A percentile compares a stretch with the other conserved stretches of the same genome.
phyloP scores from a whole-genome alignment of 805 yeast genomes.

The Wickerhamomyces silvicola region DNA sequence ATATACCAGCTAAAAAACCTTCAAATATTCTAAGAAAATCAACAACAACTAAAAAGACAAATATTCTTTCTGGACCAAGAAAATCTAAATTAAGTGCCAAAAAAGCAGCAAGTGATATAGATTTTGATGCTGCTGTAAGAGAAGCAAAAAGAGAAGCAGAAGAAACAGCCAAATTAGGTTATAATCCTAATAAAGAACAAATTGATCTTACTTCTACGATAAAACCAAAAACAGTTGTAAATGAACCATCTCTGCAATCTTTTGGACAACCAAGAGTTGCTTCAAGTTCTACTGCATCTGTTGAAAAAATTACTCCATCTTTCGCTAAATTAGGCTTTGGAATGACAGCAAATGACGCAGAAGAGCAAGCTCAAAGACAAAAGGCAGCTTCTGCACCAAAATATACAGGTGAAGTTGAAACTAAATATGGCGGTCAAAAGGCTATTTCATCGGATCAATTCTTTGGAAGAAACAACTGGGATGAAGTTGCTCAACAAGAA shows the following conservation, averaged over 20 bases:
- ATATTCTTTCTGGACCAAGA: constrained; percentile 48
- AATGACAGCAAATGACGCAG: constrained; percentile 64
- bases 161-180: constrained; percentile 41
- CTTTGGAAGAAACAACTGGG: constrained; percentile 84
- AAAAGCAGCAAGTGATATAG: constrained; percentile 49
- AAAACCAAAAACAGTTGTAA: constrained; percentile 16
- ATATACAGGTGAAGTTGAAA: constrained; percentile 69
- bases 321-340: constrained; percentile 88
- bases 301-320: constrained; percentile 52
- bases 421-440: constrained; percentile 81
- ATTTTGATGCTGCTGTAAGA: constrained; percentile 62
- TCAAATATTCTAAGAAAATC: constrained; percentile 25
- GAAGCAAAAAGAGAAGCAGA: constrained; percentile 81
- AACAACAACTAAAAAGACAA: constrained; percentile 30
- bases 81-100: constrained; percentile 55
- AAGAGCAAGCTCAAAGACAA: constrained; percentile 34
- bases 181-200: constrained; percentile 29
- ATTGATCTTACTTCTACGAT: constrained; percentile 10
- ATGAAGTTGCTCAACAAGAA: constrained; percentile 69
- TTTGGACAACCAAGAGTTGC: constrained; percentile 4
- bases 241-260: constrained; percentile 16
- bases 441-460: constrained; percentile 94
- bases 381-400: constrained; percentile 47
- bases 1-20: constrained; percentile 22
- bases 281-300: constrained; percentile 7